A percentile compares a stretch with the other conserved stretches of the same genome.
These are phyloP conservation scores for Tulasnella sp. DNA, from an alignment of 768 basidiomycete genomes.

Conservation along the genomic window DNA sequence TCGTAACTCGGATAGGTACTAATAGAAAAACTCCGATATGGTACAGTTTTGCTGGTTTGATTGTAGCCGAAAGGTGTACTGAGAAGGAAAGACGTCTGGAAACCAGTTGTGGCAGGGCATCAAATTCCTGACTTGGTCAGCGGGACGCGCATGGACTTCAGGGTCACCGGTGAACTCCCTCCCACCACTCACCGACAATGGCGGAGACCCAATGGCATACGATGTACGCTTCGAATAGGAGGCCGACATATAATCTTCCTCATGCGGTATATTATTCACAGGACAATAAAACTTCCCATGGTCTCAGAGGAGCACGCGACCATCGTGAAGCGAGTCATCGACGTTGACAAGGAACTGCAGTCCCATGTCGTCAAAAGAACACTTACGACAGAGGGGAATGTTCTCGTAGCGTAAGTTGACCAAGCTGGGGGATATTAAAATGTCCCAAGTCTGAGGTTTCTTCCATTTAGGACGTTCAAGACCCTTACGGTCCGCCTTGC, in stretches of 20 bases:
- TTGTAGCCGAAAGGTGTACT: neutral
- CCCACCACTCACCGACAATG: neutral
- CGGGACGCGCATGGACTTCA: neutral
- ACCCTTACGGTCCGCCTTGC: conserved; percentile 83
- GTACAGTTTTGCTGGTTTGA: neutral
- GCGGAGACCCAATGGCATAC: conserved; percentile 14
- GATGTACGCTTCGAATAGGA: conserved; percentile 12
- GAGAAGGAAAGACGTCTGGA: neutral
- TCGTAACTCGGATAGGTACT: neutral
- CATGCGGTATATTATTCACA: neutral
- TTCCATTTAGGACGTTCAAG: conserved; percentile 53
- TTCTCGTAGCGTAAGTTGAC: conserved; percentile 65
- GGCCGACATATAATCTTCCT: neutral
- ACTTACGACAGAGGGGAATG: conserved; percentile 61
- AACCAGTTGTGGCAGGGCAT: neutral
- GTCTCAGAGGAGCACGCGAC: conserved; percentile 64
- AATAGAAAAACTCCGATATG: neutral
- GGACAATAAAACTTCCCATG: conserved; percentile 40
- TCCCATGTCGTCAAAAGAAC: conserved; percentile 70
- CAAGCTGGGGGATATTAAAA: neutral
- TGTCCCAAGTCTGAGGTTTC: neutral
- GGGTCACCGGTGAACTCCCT: conserved; percentile 9
- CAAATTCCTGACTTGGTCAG: neutral
- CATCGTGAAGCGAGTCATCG: conserved; percentile 78
- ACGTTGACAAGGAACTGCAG: conserved; percentile 83